Percentiles rank a stretch among this genome's conserved stretches.
Evolutionary conservation across 2,329 filamentous ascomycete species (phyloP).

Genomic region (Verticillium klebahnii): DNA sequence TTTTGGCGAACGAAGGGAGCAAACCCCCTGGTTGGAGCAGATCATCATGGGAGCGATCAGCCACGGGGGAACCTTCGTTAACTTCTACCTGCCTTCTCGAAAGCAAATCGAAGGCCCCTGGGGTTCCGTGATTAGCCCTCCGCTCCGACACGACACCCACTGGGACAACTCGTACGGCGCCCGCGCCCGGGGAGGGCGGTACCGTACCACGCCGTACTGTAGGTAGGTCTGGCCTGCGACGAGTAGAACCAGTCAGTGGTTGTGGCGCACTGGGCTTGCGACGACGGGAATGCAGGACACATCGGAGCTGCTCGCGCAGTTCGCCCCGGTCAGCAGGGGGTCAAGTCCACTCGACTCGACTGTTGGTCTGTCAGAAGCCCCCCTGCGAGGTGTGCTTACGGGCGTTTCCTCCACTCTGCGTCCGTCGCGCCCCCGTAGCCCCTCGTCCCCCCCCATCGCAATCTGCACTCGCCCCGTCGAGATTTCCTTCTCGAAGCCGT

Average conservation of each 20-base stretch:
- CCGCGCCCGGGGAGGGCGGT: neutral
- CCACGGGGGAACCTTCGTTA: neutral
- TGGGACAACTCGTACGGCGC: neutral
- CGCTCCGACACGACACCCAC: neutral
- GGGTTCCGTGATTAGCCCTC: neutral
- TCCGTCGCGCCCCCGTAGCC: neutral
- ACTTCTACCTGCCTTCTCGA: conserved; percentile 13
- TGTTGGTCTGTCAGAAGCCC: neutral
- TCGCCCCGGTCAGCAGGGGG: neutral
- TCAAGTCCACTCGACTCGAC: neutral
- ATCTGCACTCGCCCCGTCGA: neutral
- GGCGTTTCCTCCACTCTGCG: neutral
- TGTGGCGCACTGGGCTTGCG: conserved; percentile 1
- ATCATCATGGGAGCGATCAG: neutral
- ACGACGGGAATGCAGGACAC: neutral
- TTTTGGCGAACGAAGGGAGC: no score
- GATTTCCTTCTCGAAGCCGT: neutral
- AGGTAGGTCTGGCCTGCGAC: no score
- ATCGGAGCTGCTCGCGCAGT: no score
- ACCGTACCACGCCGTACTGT: no score
- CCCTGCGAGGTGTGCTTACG: neutral
- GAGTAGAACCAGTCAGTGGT: neutral
- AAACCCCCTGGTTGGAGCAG: neutral
- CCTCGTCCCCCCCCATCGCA: neutral
- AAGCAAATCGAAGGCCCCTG: conserved; percentile 12